Evolutionary conservation across 305 asterid genomes (phyloP), one percentile per base, ranked within the genome.

Genomic region (Fraxinus platypoda): DNA sequence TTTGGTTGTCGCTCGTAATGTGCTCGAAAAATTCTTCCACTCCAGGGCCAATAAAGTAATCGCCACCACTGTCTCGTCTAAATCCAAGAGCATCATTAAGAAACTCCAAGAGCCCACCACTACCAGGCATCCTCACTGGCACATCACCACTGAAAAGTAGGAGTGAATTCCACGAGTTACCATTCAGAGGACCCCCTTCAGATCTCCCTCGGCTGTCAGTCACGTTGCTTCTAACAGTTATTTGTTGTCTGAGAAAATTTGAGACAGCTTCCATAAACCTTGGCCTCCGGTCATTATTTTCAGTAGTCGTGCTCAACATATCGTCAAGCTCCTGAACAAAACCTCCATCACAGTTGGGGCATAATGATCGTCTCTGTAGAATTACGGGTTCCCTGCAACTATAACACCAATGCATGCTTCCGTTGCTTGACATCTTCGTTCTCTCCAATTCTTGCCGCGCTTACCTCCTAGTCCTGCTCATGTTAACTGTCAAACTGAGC

Each of bases 391-490:
- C 97, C 66, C 90, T 85, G 80, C 97, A 92, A 81, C 85, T 91
- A 71, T 92, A 85, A 83, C 98, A 94, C 97, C 98, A 94, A 84
- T 93, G 97, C 8, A 91, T 90, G 76, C 90, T 83, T 75, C 91
- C 86, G 7, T 84, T 86, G 25, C 85, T 89, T 26, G 97, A 88
- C 95, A 92, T 94, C 88, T 81, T 87, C 74, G 76, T 21, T 74
- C 85, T 79, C 78, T 77, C 78, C 26, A 78, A 78, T 75, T 73
- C 80, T 84, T 82, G 74, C 74, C 81, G n/a, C 73, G 75, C 75
- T 80, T 62, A 75, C 66, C 81, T 73, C 79, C 83, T 78, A 86
- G 70, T 78, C 31, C 30, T 28, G 31, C 43, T 46, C 31, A 28
- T 25, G 38, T 73, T 43, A 77, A 28, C 11, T 57, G 3, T 21